Base-by-base conservation (phyloP, 225 moss, liverwort and hornwort genomes). In the Anthoceros angustus region DNA sequence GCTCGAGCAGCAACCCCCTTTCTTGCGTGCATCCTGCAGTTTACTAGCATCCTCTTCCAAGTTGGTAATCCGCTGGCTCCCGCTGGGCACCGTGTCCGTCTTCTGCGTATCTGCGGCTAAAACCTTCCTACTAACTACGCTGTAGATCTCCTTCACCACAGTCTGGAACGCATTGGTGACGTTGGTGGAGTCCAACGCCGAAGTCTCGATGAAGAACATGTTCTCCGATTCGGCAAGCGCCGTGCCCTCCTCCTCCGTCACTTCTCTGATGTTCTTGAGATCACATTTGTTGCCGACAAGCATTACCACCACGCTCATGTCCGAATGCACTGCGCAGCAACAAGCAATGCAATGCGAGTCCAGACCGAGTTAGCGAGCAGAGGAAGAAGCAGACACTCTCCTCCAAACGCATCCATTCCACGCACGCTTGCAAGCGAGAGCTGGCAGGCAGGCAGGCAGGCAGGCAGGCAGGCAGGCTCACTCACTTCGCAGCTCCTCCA, bases 281-380 rank as follows among this genome's bases (percentile, higher is more conserved):
- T 90, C 94, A 65, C 89, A 94, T 72, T 94, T 94, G 79, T 94
- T 94, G 21, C 93, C 93, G 62, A 94, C 93, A 42, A 90, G 79
- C 90, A 94, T 94, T 70, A 94, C 87, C 67, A 86, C 85, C 41
- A 87, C 93, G 42, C 86, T 94, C 8, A 84, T 83, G 61, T 94
- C 87, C 41, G 94, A 90, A 75, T 90, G 90, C 75, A 90, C 92
- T 92, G 81, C 76, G 64, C 70, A 65, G 63, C 9, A 40, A 23
- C 49, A 55, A 25, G 55, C 18, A 24, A 18, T 32, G 25, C 62
- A 24, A 15, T 9, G 18, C 26, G 43, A 23, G 8, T 15, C 16
- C 41, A 8, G 18, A 11, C 12, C 11, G 41, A 39, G 39, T 16
- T 67, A 12, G 12, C 16, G 40, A 67, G 7, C 40, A 25, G 39